A percentile compares a stretch with the other conserved stretches of the same genome.
These are phyloP conservation scores for Coemansia sp. DNA, from an alignment of 192 early-diverging fungal species.

Conservation along the genomic window DNA sequence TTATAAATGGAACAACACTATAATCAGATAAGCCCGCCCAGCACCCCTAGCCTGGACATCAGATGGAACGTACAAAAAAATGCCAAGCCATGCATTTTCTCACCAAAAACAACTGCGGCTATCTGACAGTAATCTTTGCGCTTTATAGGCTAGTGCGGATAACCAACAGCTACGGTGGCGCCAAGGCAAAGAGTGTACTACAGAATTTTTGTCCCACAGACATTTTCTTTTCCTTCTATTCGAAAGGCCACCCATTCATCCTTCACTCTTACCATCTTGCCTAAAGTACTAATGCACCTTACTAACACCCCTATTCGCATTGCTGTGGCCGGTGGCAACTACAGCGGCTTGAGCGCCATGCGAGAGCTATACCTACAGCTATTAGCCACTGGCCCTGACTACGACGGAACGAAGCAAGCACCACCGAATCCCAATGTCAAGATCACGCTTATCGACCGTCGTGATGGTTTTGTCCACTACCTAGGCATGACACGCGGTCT, in stretches of 20 bases:
- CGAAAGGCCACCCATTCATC: neutral
- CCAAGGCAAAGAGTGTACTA: neutral
- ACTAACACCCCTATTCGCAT: slow-evolving; percentile 33
- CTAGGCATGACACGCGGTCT: slow-evolving; percentile 44
- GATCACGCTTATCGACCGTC: slow-evolving; percentile 46
- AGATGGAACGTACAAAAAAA: neutral
- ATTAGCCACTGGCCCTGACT: slow-evolving; percentile 35
- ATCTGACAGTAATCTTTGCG: neutral
- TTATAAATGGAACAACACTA: neutral
- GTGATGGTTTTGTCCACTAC: slow-evolving; percentile 45
- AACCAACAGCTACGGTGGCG: neutral
- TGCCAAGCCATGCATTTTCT: neutral
- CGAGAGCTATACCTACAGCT: slow-evolving; percentile 41
- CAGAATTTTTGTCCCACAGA: neutral
- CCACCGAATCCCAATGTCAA: slow-evolving; percentile 38
- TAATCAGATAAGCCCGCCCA: neutral
- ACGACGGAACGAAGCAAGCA: slow-evolving; percentile 44
- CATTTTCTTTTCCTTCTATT: neutral
- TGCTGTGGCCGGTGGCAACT: slow-evolving; percentile 51
- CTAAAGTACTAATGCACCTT: slow-evolving; percentile 25
- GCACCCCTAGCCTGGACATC: no score
- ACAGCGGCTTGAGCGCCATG: slow-evolving; percentile 37
- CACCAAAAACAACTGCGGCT: neutral
- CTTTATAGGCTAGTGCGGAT: neutral
- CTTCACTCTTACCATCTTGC: neutral